Conservation (phyloP, 495 filamentous ascomycete genomes). For the Viridothelium virens region DNA sequence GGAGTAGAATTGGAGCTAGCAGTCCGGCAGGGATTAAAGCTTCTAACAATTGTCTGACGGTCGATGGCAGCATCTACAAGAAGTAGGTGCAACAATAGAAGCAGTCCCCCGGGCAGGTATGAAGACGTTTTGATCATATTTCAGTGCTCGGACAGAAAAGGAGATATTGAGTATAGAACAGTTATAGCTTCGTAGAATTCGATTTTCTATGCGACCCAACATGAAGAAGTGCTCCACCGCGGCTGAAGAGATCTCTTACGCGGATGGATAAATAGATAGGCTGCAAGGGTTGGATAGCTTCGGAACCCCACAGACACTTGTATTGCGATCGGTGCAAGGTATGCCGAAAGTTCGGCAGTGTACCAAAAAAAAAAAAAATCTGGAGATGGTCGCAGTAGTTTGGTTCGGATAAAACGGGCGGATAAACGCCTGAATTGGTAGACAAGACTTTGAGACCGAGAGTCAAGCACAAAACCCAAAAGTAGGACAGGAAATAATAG, state of each 20-base stretch:
- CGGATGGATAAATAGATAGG: neutral
- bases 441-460: neutral
- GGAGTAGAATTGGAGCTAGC: constrained; percentile 34
- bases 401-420: constrained; percentile 1
- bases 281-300: neutral
- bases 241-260: too few relatives aligned
- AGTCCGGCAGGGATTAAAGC: constrained; percentile 24
- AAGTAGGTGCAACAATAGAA: neutral
- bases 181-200: too few relatives aligned
- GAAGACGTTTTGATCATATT: neutral
- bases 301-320: neutral
- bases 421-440: neutral
- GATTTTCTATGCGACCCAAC: too few relatives aligned
- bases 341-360: neutral
- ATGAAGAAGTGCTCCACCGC: too few relatives aligned
- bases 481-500: neutral
- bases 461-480: neutral
- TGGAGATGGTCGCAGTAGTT: neutral
- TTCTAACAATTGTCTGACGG: constrained; percentile 18
- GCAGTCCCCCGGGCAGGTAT: neutral
- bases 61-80: neutral
- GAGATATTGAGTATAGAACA: too few relatives aligned
- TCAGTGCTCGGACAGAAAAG: neutral
- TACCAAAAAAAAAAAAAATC: neutral
- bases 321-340: neutral